These are phyloP conservation scores for Heritiera littoralis DNA, from an alignment of 345 rosid genomes.

Conservation along the genomic window DNA sequence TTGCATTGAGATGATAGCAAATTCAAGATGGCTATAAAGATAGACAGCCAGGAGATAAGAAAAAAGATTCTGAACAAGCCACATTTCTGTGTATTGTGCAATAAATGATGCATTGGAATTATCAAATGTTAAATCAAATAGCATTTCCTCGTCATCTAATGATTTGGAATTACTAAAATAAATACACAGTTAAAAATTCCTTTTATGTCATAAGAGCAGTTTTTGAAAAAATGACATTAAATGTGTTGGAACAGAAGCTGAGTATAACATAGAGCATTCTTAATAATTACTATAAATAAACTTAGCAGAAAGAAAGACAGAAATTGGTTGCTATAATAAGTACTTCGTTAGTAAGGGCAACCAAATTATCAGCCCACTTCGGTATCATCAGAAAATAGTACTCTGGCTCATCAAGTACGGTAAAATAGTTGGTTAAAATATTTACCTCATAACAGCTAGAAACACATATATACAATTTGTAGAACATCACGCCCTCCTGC, in stretches of 20 bases:
- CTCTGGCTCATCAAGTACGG: slow-evolving; percentile 7
- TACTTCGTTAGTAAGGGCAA: neutral
- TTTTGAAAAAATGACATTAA: neutral
- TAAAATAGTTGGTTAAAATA: slow-evolving; percentile 1
- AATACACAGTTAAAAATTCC: neutral
- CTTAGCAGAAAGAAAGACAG: neutral
- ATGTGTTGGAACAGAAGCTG: neutral
- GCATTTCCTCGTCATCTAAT: neutral
- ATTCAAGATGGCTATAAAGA: neutral
- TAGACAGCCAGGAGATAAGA: neutral
- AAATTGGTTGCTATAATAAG: neutral
- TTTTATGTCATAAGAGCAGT: neutral
- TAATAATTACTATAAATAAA: no score
- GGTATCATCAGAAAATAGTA: neutral
- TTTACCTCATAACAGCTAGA: slow-evolving; percentile 29
- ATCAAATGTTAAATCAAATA: neutral
- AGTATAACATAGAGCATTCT: neutral
- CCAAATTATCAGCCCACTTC: neutral
- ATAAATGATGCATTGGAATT: neutral
- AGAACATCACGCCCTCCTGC: slow-evolving; percentile 35
- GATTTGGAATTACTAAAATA: neutral
- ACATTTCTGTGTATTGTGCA: neutral
- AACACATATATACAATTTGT: slow-evolving; percentile 8
- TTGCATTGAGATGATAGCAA: neutral
- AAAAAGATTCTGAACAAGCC: neutral